phyloP scores from a whole-genome alignment of 495 filamentous ascomycete genomes.

The Aspergillus panamensis region DNA sequence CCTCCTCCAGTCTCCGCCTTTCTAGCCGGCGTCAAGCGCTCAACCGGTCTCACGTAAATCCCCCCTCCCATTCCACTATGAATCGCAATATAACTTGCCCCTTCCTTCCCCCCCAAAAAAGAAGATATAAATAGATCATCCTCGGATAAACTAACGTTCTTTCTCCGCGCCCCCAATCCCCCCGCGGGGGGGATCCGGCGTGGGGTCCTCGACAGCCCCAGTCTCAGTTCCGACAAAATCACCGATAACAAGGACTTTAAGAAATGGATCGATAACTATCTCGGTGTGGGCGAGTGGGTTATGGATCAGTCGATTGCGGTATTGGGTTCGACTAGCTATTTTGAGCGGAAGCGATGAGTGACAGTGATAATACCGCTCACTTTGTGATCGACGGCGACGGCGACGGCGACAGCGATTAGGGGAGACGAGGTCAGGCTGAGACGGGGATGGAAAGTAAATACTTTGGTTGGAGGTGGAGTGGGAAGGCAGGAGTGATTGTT shows the following conservation, averaged over 20 bases:
- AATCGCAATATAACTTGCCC: not conserved
- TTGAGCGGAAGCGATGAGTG: conserved; percentile 76
- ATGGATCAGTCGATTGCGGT: conserved; percentile 96
- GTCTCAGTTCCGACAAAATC: conserved; percentile 82
- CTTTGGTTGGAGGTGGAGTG: too few species aligned
- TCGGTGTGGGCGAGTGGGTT: conserved; percentile 93
- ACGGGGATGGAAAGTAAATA: too few species aligned
- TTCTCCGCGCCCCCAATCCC: conserved; percentile 35
- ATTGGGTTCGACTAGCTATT: conserved; percentile 80
- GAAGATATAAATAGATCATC: not conserved
- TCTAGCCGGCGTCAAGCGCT: conserved; percentile 92
- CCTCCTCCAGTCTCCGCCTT: conserved; percentile 75
- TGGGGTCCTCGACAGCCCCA: conserved; percentile 58
- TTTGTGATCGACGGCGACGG: too few species aligned
- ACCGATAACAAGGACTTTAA: conserved; percentile 81
- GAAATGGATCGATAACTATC: conserved; percentile 91
- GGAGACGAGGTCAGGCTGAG: too few species aligned
- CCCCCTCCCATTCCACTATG: conserved; percentile 7
- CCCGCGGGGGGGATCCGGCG: conserved; percentile 26
- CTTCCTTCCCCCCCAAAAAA: conserved; percentile 4
- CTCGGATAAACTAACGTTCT: conserved; percentile 28
- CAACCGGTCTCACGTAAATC: conserved; percentile 94
- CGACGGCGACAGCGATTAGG: too few species aligned
- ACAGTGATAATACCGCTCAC: conserved; percentile 17
- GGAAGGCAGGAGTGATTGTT: too few species aligned